Percentiles rank a stretch among this genome's conserved stretches.
These are phyloP conservation scores for Hyphodiscus hymeniophilus DNA, from an alignment of 495 filamentous ascomycete species.

Conservation along the genomic window DNA sequence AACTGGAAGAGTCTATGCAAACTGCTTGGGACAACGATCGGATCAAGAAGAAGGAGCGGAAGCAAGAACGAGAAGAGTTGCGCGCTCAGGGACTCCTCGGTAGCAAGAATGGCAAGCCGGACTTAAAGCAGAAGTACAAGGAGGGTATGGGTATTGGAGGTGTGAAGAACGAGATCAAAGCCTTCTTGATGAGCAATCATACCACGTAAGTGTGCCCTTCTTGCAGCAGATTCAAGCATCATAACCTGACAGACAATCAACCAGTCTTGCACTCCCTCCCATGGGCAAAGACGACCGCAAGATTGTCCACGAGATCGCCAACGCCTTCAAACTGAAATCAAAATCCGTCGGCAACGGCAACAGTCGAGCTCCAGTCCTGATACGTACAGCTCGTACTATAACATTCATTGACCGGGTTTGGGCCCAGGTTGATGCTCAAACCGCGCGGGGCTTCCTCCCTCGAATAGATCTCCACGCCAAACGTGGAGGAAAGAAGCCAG, in stretches of 20 bases:
- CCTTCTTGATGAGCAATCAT: slow-evolving; percentile 57
- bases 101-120: slow-evolving; percentile 49
- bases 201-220: slow-evolving; percentile 47
- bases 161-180: slow-evolving; percentile 60
- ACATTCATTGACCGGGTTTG: slow-evolving; percentile 41
- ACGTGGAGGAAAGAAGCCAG: slow-evolving; percentile 6
- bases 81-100: slow-evolving; percentile 73
- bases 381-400: slow-evolving; percentile 58
- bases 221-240: background rate
- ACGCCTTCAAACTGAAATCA: slow-evolving; percentile 65
- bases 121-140: slow-evolving; percentile 64
- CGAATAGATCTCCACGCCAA: slow-evolving; percentile 23
- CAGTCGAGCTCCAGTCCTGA: slow-evolving; percentile 68
- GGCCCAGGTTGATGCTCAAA: slow-evolving; percentile 31
- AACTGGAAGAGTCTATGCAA: slow-evolving; percentile 55
- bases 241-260: slow-evolving; percentile 5
- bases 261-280: slow-evolving; percentile 70
- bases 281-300: slow-evolving; percentile 74
- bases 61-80: slow-evolving; percentile 68
- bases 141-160: slow-evolving; percentile 62
- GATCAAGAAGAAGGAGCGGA: slow-evolving; percentile 70
- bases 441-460: slow-evolving; percentile 37
- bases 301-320: slow-evolving; percentile 66
- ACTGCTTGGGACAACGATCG: slow-evolving; percentile 68
- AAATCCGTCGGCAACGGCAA: slow-evolving; percentile 70